Base-by-base conservation (phyloP, 192 early-diverging fungal genomes). In the Podila minutissima region DNA sequence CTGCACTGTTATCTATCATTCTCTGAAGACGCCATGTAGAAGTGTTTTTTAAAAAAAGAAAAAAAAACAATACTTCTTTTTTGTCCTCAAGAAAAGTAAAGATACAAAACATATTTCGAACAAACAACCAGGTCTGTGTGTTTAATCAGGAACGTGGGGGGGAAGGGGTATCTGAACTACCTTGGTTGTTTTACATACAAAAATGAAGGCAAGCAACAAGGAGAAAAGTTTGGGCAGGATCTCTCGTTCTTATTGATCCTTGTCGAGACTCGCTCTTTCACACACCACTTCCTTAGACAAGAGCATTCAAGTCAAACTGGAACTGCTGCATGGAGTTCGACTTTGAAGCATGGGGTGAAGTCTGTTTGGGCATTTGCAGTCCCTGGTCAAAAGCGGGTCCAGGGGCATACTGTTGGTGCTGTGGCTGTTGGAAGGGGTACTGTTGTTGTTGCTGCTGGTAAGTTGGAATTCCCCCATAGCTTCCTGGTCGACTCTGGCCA, bases 221-320 rank as follows among this genome's bases (percentile, higher is more conserved):
- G 7, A 22, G 8, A 46, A 17, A 46, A 41, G 15, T 11, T 17
- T 46, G 41, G 41, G 8, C 0, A 46, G 15, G 41, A 17, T 46
- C 38, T 46, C 13, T 15, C 41, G 15, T 46, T 17, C 41, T 17
- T 46, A 17, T 13, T 15, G 13, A 46, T 46, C 15, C 41, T 46
- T 17, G 13, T 15, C 41, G 2, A 46, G 8, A 46, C 15, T 17
- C 41, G 41, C 41, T 46, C 41, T 46, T 12, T 41, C 38, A 33
- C 33, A 33, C 33, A 33, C 35, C 35, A 0, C 35, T 37, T 15
- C 41, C 22, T 78, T 57, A 78, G 71, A 84, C 50, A 58, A 86
- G 24, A 59, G 82, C 66, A 55, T 83, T 66, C 67, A 86, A 62
- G 78, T 88, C 85, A 84, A 73, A 72, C 53, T 77, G 10, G 82